These are phyloP conservation scores for Capronia coronata DNA, from an alignment of 2,329 filamentous ascomycete genomes.

Conservation along the genomic window DNA sequence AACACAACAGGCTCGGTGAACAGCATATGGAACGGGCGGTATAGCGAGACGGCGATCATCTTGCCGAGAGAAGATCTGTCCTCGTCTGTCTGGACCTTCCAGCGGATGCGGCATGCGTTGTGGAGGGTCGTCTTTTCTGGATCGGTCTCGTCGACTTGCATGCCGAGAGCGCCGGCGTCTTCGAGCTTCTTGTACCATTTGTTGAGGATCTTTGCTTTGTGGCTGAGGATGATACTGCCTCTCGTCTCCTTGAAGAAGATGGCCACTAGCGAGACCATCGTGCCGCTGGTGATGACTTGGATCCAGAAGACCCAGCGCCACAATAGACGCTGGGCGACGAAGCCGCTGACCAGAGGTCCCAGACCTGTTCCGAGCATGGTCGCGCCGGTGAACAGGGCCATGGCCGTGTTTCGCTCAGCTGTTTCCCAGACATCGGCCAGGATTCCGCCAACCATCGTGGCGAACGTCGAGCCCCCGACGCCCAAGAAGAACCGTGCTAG, in stretches of 20 bases:
- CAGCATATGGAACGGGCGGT: slow-evolving; percentile 43
- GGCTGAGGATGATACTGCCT: slow-evolving; percentile 69
- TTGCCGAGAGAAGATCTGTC: slow-evolving; percentile 19
- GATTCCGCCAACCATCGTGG: slow-evolving; percentile 87
- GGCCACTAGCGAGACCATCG: slow-evolving; percentile 58
- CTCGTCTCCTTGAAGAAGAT: slow-evolving; percentile 75
- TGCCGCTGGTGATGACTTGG: slow-evolving; percentile 64
- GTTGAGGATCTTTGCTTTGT: slow-evolving; percentile 68
- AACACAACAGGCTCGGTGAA: slow-evolving; percentile 58
- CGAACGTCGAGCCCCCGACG: slow-evolving; percentile 63
- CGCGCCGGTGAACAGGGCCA: slow-evolving; percentile 76
- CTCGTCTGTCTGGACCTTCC: slow-evolving; percentile 25
- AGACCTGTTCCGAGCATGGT: slow-evolving; percentile 74
- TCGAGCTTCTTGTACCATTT: slow-evolving; percentile 73
- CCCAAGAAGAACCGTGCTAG: slow-evolving; percentile 66
- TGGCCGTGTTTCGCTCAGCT: slow-evolving; percentile 74
- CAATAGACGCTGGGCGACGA: slow-evolving; percentile 58
- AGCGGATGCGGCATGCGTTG: slow-evolving; percentile 28
- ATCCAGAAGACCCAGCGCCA: slow-evolving; percentile 92
- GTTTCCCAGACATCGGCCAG: slow-evolving; percentile 80
- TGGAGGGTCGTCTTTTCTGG: slow-evolving; percentile 48
- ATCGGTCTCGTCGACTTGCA: slow-evolving; percentile 53
- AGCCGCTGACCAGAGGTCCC: slow-evolving; percentile 66
- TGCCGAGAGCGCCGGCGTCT: slow-evolving; percentile 50
- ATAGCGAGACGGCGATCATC: slow-evolving; percentile 26